Evolutionary conservation across 306 rosid genomes (phyloP), one percentile per base, ranked within the genome.

Genomic region (Acacia confusa): DNA sequence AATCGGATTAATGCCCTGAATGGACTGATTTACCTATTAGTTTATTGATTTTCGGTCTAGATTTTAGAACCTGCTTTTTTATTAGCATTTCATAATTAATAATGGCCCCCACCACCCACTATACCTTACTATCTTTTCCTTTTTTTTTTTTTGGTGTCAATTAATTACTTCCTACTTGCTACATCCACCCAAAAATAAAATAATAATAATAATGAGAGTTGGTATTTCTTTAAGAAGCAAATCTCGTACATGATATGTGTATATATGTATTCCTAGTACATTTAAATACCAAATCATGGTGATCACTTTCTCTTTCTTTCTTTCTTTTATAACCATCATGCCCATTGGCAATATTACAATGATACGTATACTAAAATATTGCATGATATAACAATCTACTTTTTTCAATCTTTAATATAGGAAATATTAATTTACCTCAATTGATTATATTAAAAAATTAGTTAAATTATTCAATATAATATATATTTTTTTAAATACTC

Each of bases 251-350:
- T 28, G 47, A 47, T 71, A 9, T 30, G 30, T 41, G 2, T 55
- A 7, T 55, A 20, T 70, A 24, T 63, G 25, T 11, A 75, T n/a
- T n/a, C 82, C 84, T 82, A 81, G 82, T 79, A 83, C 85, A 19
- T 81, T 70, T 57, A 13, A 43, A 72, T 86, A 55, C 61, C 27
- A 55, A 55, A 60, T 40, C 81, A 80, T 77, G 72, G 81, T 80
- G 74, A 83, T 79, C 50, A 65, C 78, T 83, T 64, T 76, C 88
- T 82, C 72, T 72, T 67, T 72, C 86, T 8, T 8, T 40, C 43
- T 78, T 78, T 70, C 70, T 61, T 48, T 52, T n/a, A 7, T 22
- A 79, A 28, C 57, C 71, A 83, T 77, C 71, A 77, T 79, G 36
- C 20, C 3, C 3, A 24, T 24, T 25, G 34, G 19, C 32, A 24